These are phyloP conservation scores for Cyberlindnera bimundalis DNA, from an alignment of 805 yeast species.

Conservation along the genomic window DNA sequence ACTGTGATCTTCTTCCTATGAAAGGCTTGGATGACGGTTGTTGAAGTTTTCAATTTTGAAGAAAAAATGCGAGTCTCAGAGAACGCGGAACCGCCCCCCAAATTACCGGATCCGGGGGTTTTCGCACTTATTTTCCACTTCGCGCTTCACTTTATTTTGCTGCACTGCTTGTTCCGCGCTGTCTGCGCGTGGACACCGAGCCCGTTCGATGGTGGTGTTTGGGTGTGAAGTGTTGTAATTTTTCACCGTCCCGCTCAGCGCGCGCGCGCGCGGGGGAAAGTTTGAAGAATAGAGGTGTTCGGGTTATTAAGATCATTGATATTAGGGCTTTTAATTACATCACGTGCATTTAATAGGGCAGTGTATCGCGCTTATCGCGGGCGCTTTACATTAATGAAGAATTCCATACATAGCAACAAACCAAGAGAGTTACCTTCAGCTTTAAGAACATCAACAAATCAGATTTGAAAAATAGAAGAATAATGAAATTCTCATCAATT, in stretches of 20 bases:
- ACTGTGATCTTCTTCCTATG: not conserved
- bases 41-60: slow-evolving; percentile 11
- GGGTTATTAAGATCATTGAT: slow-evolving; percentile 6
- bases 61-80: slow-evolving; percentile 4
- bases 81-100: not conserved
- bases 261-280: no score
- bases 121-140: slow-evolving; percentile 1
- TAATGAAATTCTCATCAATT: not conserved
- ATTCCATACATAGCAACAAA: not conserved
- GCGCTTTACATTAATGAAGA: not conserved
- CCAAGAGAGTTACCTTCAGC: no score
- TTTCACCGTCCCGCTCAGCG: slow-evolving; percentile 7
- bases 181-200: no score
- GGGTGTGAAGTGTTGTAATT: slow-evolving; percentile 8
- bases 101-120: slow-evolving; percentile 11
- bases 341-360: slow-evolving; percentile 4
- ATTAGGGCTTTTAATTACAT: not conserved
- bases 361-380: slow-evolving; percentile 10
- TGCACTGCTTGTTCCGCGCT: no score
- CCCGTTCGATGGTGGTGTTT: not conserved
- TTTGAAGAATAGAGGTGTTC: slow-evolving; percentile 6
- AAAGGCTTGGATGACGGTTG: slow-evolving; percentile 1
- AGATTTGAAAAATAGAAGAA: no score
- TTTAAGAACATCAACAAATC: no score
- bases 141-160: no score